Percentiles rank a stretch among this genome's conserved stretches.
Conservation (phyloP, 108 stramenopile species). For the Skeletonema potamos region DNA sequence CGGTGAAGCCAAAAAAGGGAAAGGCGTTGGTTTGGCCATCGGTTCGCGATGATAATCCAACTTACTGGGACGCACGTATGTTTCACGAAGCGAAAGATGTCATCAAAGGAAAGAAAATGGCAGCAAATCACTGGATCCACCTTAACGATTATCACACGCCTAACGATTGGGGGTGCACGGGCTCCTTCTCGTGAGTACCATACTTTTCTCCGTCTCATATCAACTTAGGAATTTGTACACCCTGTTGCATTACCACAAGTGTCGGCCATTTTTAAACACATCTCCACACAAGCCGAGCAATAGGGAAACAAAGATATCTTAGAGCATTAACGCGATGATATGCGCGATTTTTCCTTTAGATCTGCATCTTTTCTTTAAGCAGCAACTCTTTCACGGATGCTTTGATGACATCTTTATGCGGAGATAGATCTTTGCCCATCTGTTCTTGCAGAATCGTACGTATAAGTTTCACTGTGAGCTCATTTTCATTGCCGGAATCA, state of each 20-base stretch:
- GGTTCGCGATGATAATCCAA: slow-evolving; percentile 62
- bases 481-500: neutral
- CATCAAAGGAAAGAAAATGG: slow-evolving; percentile 71
- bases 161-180: slow-evolving; percentile 77
- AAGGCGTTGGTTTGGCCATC: slow-evolving; percentile 82
- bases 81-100: slow-evolving; percentile 78
- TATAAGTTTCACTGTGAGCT: neutral
- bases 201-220: too few relatives aligned
- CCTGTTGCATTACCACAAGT: too few relatives aligned
- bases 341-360: too few relatives aligned
- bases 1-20: slow-evolving; percentile 61
- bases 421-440: slow-evolving; percentile 2
- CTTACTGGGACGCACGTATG: slow-evolving; percentile 39
- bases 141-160: slow-evolving; percentile 76
- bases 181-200: slow-evolving; percentile 43
- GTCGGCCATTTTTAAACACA: too few relatives aligned
- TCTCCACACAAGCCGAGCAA: too few relatives aligned
- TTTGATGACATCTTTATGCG: neutral
- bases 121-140: slow-evolving; percentile 84
- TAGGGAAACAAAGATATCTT: too few relatives aligned
- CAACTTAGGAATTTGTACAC: too few relatives aligned
- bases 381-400: slow-evolving; percentile 1
- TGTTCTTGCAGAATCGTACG: neutral
- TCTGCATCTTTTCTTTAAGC: neutral
- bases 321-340: too few relatives aligned